Evolutionary conservation across 1,284 basidiomycete genomes (phyloP).

Genomic region (Chiua sp.): DNA sequence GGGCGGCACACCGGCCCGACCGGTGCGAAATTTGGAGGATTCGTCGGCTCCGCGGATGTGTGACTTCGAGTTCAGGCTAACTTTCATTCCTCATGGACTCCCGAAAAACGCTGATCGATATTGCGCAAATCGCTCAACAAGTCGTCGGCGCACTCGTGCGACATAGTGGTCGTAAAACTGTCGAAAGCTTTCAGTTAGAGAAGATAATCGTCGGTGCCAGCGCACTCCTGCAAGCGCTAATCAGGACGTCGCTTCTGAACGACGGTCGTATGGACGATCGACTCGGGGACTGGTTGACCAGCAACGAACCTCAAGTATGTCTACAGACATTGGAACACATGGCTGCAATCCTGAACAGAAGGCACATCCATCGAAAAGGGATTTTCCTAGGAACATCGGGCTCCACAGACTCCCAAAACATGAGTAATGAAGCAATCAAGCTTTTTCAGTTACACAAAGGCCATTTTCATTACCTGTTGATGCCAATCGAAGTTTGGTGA

Average conservation of each 20-base stretch:
- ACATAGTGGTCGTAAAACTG: slow-evolving; percentile 3
- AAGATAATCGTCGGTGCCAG: slow-evolving; percentile 14
- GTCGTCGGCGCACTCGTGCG: not conserved
- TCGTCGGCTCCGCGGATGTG: too few relatives aligned
- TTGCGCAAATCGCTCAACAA: not conserved
- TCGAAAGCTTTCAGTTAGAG: slow-evolving; percentile 15
- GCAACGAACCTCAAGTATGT: slow-evolving; percentile 4
- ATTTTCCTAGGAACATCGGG: not conserved
- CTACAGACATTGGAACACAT: slow-evolving; percentile 8
- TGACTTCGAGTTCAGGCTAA: too few relatives aligned
- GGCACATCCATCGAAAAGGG: not conserved
- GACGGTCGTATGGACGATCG: not conserved
- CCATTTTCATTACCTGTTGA: slow-evolving; percentile 11
- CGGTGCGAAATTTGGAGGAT: too few relatives aligned
- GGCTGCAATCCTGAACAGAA: not conserved
- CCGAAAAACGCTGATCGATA: slow-evolving; percentile 4
- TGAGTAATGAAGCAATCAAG: not conserved
- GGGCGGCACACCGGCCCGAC: too few relatives aligned
- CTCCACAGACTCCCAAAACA: not conserved
- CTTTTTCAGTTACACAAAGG: not conserved
- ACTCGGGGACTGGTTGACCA: slow-evolving; percentile 9
- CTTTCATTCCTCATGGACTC: not conserved
- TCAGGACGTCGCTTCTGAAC: slow-evolving; percentile 1
- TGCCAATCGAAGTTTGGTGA: slow-evolving; percentile 9
- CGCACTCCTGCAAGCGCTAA: slow-evolving; percentile 3